A percentile compares a stretch with the other conserved stretches of the same genome.
Conservation (phyloP, 768 basidiomycete genomes). For the Mycena kentingensis region DNA sequence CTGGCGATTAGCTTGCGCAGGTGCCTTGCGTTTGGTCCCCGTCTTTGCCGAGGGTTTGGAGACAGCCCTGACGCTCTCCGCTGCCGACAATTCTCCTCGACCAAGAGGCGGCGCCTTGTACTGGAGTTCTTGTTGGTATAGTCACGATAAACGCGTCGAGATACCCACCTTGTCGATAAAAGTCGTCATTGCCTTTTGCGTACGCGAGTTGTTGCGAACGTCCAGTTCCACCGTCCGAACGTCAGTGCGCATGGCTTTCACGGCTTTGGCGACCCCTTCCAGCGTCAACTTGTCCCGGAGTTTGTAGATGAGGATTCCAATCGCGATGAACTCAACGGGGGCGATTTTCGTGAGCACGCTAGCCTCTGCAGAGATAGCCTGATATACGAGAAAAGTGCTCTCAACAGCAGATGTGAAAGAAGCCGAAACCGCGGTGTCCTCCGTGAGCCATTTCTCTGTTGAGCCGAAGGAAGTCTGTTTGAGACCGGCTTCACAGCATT, state of each 20-base stretch:
- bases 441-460: constrained; percentile 55
- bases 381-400: constrained; percentile 50
- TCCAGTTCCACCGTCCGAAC: constrained; percentile 62
- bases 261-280: constrained; percentile 44
- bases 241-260: constrained; percentile 53
- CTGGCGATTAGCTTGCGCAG: constrained; percentile 12
- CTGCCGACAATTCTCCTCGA: constrained; percentile 20
- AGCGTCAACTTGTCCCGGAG: constrained; percentile 42
- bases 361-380: constrained; percentile 49
- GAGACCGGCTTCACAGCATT: constrained; percentile 48
- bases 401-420: constrained; percentile 36
- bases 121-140: too few relatives aligned
- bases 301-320: constrained; percentile 54
- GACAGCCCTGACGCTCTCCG: constrained; percentile 19
- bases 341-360: constrained; percentile 48
- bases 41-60: constrained; percentile 2
- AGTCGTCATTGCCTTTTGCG: constrained; percentile 54
- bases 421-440: constrained; percentile 32
- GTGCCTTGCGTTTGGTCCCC: constrained; percentile 24
- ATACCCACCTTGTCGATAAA: constrained; percentile 50
- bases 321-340: constrained; percentile 69
- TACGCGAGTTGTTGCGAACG: constrained; percentile 63
- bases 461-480: constrained; percentile 32
- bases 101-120: constrained; percentile 6
- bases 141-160: too few relatives aligned